phyloP scores from a whole-genome alignment of 768 basidiomycete genomes.

The Artomyces pyxidatus region DNA sequence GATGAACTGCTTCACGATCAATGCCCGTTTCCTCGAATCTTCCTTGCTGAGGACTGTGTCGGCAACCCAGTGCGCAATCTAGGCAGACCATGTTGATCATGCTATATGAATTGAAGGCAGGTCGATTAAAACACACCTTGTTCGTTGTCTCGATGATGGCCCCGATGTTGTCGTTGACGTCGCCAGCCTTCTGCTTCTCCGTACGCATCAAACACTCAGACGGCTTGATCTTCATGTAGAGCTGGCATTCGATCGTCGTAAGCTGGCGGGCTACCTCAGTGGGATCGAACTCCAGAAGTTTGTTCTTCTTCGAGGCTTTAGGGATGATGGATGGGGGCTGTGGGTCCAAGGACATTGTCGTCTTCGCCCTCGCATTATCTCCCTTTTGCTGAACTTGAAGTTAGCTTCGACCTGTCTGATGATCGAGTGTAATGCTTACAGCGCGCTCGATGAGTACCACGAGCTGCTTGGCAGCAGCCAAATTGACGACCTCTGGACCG shows the following conservation, averaged over 20 bases:
- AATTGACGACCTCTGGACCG: constrained; percentile 51
- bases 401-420: constrained; percentile 1
- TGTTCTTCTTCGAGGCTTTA: constrained; percentile 61
- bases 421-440: constrained; percentile 38
- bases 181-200: constrained; percentile 59
- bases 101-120: too few relatives aligned
- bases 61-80: constrained; percentile 94
- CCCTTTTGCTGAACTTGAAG: constrained; percentile 37
- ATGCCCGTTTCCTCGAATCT: constrained; percentile 76
- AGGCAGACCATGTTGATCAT: constrained; percentile 1
- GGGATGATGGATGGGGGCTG: constrained; percentile 76
- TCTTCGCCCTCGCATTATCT: constrained; percentile 46
- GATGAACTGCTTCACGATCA: constrained; percentile 84
- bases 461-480: constrained; percentile 70
- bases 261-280: constrained; percentile 89
- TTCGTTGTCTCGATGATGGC: constrained; percentile 85
- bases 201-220: constrained; percentile 86
- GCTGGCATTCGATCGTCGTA: constrained; percentile 80
- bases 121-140: constrained; percentile 44
- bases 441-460: constrained; percentile 68
- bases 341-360: constrained; percentile 44
- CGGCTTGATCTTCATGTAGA: constrained; percentile 84
- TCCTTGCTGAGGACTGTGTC: constrained; percentile 74
- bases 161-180: constrained; percentile 76
- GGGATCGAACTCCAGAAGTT: constrained; percentile 79